Conservation (phyloP, 148 eudicot species). For the Linanthus parryae region DNA sequence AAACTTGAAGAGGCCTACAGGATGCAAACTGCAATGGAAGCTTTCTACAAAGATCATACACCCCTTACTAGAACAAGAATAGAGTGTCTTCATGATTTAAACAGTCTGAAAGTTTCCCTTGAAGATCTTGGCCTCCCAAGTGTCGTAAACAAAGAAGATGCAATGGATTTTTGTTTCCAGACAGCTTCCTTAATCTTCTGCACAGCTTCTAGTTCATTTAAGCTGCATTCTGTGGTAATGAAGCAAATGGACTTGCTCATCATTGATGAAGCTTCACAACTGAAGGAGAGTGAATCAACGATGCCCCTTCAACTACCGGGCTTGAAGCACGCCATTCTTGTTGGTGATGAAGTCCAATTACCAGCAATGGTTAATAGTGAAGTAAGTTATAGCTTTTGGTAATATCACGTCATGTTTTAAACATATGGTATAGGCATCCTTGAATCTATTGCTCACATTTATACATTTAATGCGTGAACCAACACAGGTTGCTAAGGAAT, state of each 20-base stretch:
- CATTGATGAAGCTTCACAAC: conserved; percentile 81
- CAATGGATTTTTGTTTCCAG: conserved; percentile 41
- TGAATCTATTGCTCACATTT: no score
- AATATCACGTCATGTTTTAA: no score
- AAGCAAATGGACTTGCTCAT: conserved; percentile 46
- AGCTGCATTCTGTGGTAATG: conserved; percentile 28
- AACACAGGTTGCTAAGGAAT: conserved; percentile 37
- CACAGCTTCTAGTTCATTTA: conserved; percentile 54
- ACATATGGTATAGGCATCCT: background rate
- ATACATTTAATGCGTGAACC: background rate
- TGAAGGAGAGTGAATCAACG: conserved; percentile 68
- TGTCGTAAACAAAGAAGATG: conserved; percentile 8
- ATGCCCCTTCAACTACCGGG: conserved; percentile 65
- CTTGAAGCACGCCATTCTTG: conserved; percentile 51
- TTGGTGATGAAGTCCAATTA: conserved; percentile 72
- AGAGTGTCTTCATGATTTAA: conserved; percentile 29
- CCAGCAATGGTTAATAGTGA: conserved; percentile 67
- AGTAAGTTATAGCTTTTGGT: conserved; percentile 31
- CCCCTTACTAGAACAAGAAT: conserved; percentile 13
- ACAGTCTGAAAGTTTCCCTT: conserved; percentile 35
- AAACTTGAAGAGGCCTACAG: conserved; percentile 29
- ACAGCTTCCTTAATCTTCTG: conserved; percentile 62
- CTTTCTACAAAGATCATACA: conserved; percentile 13
- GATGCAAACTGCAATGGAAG: conserved; percentile 6
- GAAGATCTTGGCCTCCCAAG: conserved; percentile 27